Evolutionary conservation across 2,329 filamentous ascomycete species (phyloP), one percentile per base, ranked within the genome.

Genomic region (Coniochaeta sp.): DNA sequence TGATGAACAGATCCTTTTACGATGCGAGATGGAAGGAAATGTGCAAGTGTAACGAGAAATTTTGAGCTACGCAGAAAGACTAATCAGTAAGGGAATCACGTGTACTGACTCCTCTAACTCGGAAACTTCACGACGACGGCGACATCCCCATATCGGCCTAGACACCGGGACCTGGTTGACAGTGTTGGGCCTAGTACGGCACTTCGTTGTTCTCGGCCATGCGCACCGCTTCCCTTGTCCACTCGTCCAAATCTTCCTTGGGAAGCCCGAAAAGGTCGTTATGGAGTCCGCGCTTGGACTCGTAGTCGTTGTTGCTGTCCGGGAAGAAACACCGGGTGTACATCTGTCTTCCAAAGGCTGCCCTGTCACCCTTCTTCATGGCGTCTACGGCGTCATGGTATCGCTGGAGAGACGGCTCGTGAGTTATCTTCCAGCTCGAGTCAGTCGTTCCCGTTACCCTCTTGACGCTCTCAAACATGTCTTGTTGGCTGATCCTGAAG

Each of bases 381-480:
- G 63, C 61, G 50, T 72, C 71, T 55, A 73, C 58, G 0, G 73
- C 81, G 4, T 73, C 68, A 50, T 68, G 63, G 55, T 71, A 81
- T 24, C 81, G 71, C 61, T 78, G 62, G 38, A 68, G 55, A 3
- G 69, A 65, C 1, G 62, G 59, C 62, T 81, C 73, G 6, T 73
- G 64, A 2, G 61, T 68, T 46, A 87, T 72, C 2, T 60, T 72
- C 84, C 84, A 87, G 57, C 86, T 82, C 0, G 61, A 63, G 40
- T 82, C 76, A 1, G 65, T 75, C 0, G 76, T 79, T 0, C 74
- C 74, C 0, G 77, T 77, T 3, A 82, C 82, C 0, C 76, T 73
- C 58, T 82, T 73, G 7, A 83, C 66, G 18, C 75, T 76, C 40
- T 77, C 75, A 51, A 87, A 72, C 70, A 87, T 86, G 6, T 87